Percentiles rank a stretch among this genome's conserved stretches.
These are phyloP conservation scores for Cynanchum wilfordii DNA, from an alignment of 257 asterid species.

Conservation along the genomic window DNA sequence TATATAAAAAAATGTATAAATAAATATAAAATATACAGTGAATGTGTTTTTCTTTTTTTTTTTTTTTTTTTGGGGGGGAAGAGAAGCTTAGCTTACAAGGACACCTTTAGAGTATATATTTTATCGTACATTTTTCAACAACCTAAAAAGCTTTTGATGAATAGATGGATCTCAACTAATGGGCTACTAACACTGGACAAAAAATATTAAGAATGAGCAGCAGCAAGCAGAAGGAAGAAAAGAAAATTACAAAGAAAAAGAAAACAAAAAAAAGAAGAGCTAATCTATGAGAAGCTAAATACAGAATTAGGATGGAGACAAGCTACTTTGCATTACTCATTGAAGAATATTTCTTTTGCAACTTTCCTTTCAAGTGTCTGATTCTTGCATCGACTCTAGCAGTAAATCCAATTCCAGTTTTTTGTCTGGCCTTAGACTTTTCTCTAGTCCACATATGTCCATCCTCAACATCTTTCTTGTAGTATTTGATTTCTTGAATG, in stretches of 20 bases:
- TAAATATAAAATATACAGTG: neutral
- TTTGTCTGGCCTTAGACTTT: slow-evolving; percentile 61
- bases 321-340: slow-evolving; percentile 11
- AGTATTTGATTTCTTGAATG: slow-evolving; percentile 86
- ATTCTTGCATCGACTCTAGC: slow-evolving; percentile 93
- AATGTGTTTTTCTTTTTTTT: neutral
- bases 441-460: slow-evolving; percentile 85
- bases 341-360: slow-evolving; percentile 63
- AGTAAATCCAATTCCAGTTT: slow-evolving; percentile 78
- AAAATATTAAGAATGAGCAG: slow-evolving; percentile 15
- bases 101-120: slow-evolving; percentile 3
- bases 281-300: slow-evolving; percentile 3
- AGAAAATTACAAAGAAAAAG: slow-evolving; percentile 2
- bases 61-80: neutral
- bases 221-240: too few relatives aligned
- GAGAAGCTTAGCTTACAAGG: neutral
- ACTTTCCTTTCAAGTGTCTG: slow-evolving; percentile 60
- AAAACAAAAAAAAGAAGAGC: neutral
- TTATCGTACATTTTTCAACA: slow-evolving; percentile 34
- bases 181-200: slow-evolving; percentile 30
- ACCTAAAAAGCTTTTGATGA: slow-evolving; percentile 22
- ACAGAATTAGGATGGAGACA: slow-evolving; percentile 10
- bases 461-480: slow-evolving; percentile 72
- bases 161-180: slow-evolving; percentile 18
- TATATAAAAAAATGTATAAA: neutral